A percentile compares a stretch with the other conserved stretches of the same genome.
Conservation (phyloP, 768 basidiomycete species). For the Daedaleopsis nitida region DNA sequence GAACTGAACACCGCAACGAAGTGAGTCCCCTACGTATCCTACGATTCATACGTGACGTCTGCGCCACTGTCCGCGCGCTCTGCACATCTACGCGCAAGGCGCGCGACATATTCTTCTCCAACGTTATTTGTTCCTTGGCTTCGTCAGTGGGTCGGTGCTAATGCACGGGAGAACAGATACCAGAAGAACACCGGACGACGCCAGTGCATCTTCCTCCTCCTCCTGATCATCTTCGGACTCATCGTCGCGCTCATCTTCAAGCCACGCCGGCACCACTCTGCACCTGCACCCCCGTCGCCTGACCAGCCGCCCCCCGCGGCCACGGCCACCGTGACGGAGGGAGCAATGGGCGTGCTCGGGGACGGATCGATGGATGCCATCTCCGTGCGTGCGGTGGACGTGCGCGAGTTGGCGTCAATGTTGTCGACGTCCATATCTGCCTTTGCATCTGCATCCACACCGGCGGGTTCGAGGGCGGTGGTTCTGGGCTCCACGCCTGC, state of each 20-base stretch:
- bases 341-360: conserved; percentile 28
- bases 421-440: not conserved
- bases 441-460: no score
- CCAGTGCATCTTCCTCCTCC: conserved; percentile 89
- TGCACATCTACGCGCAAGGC: not conserved
- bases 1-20: conserved; percentile 82
- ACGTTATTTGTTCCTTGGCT: not conserved
- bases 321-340: conserved; percentile 69
- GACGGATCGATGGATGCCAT: not conserved
- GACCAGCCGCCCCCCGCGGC: conserved; percentile 39
- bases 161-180: conserved; percentile 52
- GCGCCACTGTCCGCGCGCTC: not conserved
- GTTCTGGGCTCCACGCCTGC: not conserved
- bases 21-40: conserved; percentile 48
- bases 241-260: conserved; percentile 92
- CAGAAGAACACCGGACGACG: conserved; percentile 93
- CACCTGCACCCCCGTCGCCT: conserved; percentile 26
- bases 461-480: no score
- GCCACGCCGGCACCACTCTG: conserved; percentile 59
- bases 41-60: not conserved
- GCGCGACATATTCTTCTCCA: not conserved
- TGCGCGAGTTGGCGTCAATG: not conserved
- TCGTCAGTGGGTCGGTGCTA: not conserved
- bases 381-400: not conserved
- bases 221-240: conserved; percentile 87